phyloP scores from a whole-genome alignment of 306 rosid genomes.

The Sindora glabra region DNA sequence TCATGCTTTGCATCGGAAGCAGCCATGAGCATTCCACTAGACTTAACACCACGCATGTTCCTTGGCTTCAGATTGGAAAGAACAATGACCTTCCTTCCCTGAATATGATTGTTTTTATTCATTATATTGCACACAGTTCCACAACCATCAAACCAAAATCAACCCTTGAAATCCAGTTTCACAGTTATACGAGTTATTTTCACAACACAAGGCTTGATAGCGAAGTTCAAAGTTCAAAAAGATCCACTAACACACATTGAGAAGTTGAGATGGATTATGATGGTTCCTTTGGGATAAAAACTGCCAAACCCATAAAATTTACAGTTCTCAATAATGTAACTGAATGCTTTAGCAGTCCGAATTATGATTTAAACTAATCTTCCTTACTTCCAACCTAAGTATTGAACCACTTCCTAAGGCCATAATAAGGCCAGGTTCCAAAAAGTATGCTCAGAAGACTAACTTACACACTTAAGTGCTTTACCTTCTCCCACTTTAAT shows the following conservation, averaged over 20 bases:
- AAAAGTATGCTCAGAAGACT: neutral
- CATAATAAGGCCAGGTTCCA: neutral
- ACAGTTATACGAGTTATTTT: slow-evolving; percentile 1
- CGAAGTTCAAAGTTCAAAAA: neutral
- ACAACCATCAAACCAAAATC: neutral
- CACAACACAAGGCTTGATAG: neutral
- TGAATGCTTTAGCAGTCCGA: neutral
- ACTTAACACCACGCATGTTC: slow-evolving; percentile 93
- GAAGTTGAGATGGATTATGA: neutral
- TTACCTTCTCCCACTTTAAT: neutral
- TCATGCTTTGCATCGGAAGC: slow-evolving; percentile 84
- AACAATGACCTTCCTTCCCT: slow-evolving; percentile 73
- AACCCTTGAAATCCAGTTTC: neutral
- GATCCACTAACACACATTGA: neutral
- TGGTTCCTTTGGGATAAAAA: neutral
- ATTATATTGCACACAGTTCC: neutral
- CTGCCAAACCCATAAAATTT: too few species aligned
- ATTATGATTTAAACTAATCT: neutral
- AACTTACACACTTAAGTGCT: neutral
- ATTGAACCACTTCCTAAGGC: neutral
- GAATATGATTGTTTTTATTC: neutral
- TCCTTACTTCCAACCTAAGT: neutral
- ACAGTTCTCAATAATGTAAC: neutral
- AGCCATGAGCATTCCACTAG: slow-evolving; percentile 93
- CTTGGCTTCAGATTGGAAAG: slow-evolving; percentile 85